Evolutionary conservation across 1,284 basidiomycete genomes (phyloP).

Genomic region (Schizophyllum commune): DNA sequence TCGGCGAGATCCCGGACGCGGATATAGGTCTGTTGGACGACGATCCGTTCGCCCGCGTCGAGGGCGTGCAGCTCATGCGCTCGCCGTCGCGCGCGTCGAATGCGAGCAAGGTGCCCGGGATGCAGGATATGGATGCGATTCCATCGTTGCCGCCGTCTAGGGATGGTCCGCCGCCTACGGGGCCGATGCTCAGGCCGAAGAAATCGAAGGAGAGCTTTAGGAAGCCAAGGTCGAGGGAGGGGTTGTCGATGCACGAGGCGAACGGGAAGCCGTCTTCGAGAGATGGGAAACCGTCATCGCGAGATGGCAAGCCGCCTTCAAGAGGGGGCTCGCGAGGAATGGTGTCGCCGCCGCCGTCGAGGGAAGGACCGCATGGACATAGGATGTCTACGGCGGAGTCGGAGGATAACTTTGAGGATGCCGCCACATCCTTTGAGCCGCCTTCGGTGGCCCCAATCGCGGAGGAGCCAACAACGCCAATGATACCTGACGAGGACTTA

Average conservation of each 20-base stretch:
- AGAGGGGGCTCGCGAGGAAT: background rate
- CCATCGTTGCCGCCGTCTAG: conserved; percentile 20
- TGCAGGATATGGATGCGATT: background rate
- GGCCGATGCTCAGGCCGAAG: conserved; percentile 1
- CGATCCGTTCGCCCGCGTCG: conserved; percentile 50
- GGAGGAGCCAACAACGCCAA: conserved; percentile 3
- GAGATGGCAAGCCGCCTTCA: background rate
- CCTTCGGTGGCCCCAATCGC: conserved; percentile 6
- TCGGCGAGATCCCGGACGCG: background rate
- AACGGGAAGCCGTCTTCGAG: background rate
- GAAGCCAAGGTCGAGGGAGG: background rate
- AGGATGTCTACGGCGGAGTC: background rate
- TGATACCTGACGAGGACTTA: conserved; percentile 2
- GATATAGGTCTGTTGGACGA: conserved; percentile 27
- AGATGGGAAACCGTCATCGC: background rate
- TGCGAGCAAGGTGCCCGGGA: background rate
- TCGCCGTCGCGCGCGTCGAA: background rate
- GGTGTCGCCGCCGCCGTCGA: background rate
- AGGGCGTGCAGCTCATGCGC: conserved; percentile 34
- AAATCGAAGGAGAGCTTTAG: background rate
- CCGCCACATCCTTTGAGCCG: background rate
- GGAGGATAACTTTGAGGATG: background rate
- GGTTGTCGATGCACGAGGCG: background rate
- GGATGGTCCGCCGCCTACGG: conserved; percentile 5
- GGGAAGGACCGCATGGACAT: background rate